Evolutionary conservation across 2,329 filamentous ascomycete species (phyloP).

Genomic region (Magnaporthiopsis rhizophila): DNA sequence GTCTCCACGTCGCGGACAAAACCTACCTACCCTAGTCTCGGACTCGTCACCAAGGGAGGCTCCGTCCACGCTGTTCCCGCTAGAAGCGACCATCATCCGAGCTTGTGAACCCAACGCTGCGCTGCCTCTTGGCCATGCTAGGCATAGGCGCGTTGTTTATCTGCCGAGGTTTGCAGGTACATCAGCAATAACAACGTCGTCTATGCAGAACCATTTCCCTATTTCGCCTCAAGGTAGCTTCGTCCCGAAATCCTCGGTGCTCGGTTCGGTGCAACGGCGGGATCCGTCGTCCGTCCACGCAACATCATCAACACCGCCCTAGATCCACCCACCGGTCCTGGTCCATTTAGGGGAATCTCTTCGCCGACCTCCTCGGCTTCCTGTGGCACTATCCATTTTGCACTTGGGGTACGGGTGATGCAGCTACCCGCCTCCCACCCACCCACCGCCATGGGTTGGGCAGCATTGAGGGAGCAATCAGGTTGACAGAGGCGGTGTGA

Average conservation of each 20-base stretch:
- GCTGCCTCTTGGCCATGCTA: no score
- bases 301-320: background rate
- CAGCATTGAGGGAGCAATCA: background rate
- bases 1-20: no score
- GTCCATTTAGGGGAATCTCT: background rate
- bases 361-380: background rate
- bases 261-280: background rate
- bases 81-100: background rate
- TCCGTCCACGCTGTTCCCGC: background rate
- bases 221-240: background rate
- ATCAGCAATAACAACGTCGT: background rate
- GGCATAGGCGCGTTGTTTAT: no score
- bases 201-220: background rate
- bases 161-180: no score
- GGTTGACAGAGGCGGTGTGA: background rate
- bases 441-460: background rate
- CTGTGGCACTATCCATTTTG: background rate
- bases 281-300: background rate
- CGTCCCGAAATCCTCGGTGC: background rate
- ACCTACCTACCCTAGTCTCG: background rate
- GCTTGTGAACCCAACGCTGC: no score
- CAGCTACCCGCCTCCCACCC: background rate
- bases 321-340: background rate
- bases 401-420: background rate
- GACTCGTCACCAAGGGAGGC: background rate